A percentile compares a stretch with the other conserved stretches of the same genome.
phyloP scores from a whole-genome alignment of 352 stramenopile species.

The Globisporangium nagaii region DNA sequence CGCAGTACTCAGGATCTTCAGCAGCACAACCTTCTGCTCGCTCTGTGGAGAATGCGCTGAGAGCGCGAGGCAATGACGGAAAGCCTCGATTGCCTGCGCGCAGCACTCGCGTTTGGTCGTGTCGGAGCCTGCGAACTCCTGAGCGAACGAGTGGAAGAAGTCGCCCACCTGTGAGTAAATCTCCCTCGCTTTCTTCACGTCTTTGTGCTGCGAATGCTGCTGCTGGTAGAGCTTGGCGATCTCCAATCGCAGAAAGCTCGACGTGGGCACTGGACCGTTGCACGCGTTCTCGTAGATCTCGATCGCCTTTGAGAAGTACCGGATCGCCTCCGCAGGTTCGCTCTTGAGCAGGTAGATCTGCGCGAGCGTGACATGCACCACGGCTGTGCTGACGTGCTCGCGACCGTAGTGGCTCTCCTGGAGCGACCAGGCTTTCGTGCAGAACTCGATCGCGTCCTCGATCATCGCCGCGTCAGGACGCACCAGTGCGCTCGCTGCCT shows the following conservation, averaged over 20 bases:
- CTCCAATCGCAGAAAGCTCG: conserved; percentile 51
- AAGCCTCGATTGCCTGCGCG: conserved; percentile 51
- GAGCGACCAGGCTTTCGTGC: conserved; percentile 55
- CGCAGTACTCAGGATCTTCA: conserved; percentile 35
- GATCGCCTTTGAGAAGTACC: conserved; percentile 41
- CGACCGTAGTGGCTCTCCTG: conserved; percentile 42
- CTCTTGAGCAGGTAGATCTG: conserved; percentile 42
- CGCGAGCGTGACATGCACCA: conserved; percentile 44
- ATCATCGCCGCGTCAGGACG: conserved; percentile 25
- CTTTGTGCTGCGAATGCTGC: conserved; percentile 4
- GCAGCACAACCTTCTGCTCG: conserved; percentile 33
- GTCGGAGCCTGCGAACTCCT: conserved; percentile 44
- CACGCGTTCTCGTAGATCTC: conserved; percentile 52
- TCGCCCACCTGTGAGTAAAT: conserved; percentile 32
- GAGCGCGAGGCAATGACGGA: conserved; percentile 39
- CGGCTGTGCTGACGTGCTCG: conserved; percentile 47
- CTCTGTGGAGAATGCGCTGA: conserved; percentile 15
- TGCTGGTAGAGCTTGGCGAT: conserved; percentile 53
- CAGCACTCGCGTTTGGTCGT: conserved; percentile 55
- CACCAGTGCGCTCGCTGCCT: conserved; percentile 21
- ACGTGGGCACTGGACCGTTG: conserved; percentile 48
- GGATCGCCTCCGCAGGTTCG: conserved; percentile 30
- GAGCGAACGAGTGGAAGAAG: conserved; percentile 59
- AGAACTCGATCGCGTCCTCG: conserved; percentile 64
- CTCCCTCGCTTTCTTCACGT: conserved; percentile 6